A percentile compares a stretch with the other conserved stretches of the same genome.
phyloP scores from a whole-genome alignment of 139 green algal species.

The Coelastrella sp. region DNA sequence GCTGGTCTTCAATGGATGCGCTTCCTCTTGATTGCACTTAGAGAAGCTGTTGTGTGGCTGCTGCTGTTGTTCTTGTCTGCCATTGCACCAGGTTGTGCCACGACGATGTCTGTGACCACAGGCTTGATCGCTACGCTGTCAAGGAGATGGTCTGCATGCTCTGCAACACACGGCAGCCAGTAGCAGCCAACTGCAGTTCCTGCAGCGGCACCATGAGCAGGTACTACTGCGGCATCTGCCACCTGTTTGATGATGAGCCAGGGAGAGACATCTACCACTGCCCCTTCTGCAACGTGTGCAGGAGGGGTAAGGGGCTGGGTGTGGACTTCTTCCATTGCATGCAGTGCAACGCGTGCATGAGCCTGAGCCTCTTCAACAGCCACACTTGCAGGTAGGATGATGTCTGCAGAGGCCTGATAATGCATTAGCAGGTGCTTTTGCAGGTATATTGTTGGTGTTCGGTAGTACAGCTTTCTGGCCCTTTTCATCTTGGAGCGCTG shows the following conservation, averaged over 20 bases:
- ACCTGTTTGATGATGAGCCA: slow-evolving; percentile 90
- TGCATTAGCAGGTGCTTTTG: not conserved
- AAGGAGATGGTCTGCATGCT: slow-evolving; percentile 91
- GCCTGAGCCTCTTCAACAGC: slow-evolving; percentile 81
- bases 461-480: too few species aligned
- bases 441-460: too few species aligned
- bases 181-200: slow-evolving; percentile 49
- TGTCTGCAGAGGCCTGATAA: not conserved
- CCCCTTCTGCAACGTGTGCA: slow-evolving; percentile 99
- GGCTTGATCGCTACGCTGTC: slow-evolving; percentile 84
- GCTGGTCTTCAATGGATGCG: too few species aligned
- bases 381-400: slow-evolving; percentile 85
- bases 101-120: slow-evolving; percentile 89
- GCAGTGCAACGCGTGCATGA: slow-evolving; percentile 98
- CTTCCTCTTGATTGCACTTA: not conserved
- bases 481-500: too few species aligned
- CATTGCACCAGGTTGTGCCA: slow-evolving; percentile 86
- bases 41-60: not conserved
- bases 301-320: slow-evolving; percentile 71
- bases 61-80: not conserved
- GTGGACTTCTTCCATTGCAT: slow-evolving; percentile 97
- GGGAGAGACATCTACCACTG: slow-evolving; percentile 96
- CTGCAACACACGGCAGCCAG: slow-evolving; percentile 83
- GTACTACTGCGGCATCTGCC: slow-evolving; percentile 99
- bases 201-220: slow-evolving; percentile 77